Conservation (phyloP, 257 asterid genomes). For the Solanum sejunctum region DNA sequence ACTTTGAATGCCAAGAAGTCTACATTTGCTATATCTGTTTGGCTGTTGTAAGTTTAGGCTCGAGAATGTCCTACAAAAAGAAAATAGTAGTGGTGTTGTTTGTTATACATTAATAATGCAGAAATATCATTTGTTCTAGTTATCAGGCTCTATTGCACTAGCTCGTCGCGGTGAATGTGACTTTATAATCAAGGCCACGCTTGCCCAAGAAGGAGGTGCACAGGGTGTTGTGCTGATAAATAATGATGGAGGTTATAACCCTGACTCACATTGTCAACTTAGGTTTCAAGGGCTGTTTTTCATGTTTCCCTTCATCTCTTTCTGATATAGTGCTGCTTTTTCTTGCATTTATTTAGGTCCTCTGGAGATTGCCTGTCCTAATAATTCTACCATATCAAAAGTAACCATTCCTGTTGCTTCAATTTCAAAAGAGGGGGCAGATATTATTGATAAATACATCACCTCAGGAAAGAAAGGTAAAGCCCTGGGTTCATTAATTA, state of each 20-base stretch:
- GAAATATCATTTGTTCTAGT: conserved; percentile 34
- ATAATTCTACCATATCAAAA: conserved; percentile 34
- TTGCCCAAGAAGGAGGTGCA: conserved; percentile 83
- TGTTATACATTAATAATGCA: not conserved
- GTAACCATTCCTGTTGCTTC: conserved; percentile 71
- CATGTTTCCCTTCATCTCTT: not conserved
- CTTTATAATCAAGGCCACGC: conserved; percentile 63
- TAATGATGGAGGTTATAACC: conserved; percentile 55
- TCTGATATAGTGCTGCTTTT: conserved; percentile 2
- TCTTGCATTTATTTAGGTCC: conserved; percentile 44
- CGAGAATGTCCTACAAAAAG: not conserved
- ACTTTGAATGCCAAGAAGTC: not conserved
- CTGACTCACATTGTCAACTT: conserved; percentile 12
- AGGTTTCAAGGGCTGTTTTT: not conserved
- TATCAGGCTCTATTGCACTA: conserved; percentile 58
- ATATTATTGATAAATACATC: conserved; percentile 46
- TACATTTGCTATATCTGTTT: not conserved
- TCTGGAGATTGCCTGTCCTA: conserved; percentile 74
- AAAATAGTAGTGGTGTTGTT: not conserved
- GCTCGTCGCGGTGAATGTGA: conserved; percentile 82
- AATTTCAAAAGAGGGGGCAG: conserved; percentile 72
- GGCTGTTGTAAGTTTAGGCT: not conserved
- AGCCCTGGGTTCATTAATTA: not conserved
- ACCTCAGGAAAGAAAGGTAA: conserved; percentile 47
- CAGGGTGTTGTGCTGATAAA: conserved; percentile 67